These are phyloP conservation scores for Piper betle DNA, from an alignment of 164 flowering plant species.

Conservation along the genomic window DNA sequence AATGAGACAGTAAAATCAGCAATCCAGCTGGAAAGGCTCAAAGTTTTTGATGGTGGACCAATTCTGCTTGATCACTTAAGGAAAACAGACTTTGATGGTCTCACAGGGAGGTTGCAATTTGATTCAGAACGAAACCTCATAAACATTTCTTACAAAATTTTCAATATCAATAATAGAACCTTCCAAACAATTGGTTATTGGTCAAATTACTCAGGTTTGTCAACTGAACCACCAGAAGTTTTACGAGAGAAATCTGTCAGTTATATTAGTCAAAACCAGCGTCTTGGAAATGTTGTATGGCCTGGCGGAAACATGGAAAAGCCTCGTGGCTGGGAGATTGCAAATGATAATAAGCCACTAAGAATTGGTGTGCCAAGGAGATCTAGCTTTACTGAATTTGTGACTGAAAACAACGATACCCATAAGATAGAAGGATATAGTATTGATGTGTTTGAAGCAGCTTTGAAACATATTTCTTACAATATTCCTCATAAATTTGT, in stretches of 20 bases:
- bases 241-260: constrained; percentile 4
- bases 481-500: constrained; percentile 35
- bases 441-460: constrained; percentile 60
- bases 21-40: constrained; percentile 25
- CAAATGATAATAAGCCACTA: constrained; percentile 33
- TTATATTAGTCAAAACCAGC: constrained; percentile 11
- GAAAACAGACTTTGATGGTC: constrained; percentile 39
- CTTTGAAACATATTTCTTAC: constrained; percentile 45
- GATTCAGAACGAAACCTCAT: constrained; percentile 26
- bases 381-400: constrained; percentile 49
- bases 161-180: constrained; percentile 23
- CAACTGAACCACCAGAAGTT: constrained; percentile 30
- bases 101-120: constrained; percentile 44
- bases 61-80: constrained; percentile 20
- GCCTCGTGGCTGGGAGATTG: constrained; percentile 69
- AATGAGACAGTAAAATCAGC: constrained; percentile 6
- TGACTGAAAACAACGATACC: constrained; percentile 14
- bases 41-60: constrained; percentile 39
- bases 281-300: constrained; percentile 42
- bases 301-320: constrained; percentile 40
- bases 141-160: constrained; percentile 31
- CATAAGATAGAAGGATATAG: constrained; percentile 43
- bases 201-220: constrained; percentile 40
- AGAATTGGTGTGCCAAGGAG: constrained; percentile 54
- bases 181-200: constrained; percentile 46